Conservation (phyloP, 2,329 filamentous ascomycete genomes). For the Cryphonectria naterciae region DNA sequence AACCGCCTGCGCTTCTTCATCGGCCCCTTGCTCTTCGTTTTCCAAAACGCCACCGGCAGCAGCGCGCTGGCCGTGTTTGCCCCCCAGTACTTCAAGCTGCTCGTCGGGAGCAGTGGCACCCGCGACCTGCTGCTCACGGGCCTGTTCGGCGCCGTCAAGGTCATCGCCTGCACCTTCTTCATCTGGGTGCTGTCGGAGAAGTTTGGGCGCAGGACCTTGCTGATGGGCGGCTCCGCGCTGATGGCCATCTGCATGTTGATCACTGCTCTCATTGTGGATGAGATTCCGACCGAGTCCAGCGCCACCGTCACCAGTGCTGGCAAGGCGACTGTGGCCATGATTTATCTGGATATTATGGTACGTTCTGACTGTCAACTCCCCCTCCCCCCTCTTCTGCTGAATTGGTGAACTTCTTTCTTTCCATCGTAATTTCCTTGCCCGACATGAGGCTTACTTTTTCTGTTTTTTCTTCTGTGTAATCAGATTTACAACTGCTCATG, state of each 20-base stretch:
- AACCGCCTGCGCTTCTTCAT: conserved; percentile 20
- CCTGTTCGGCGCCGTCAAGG: conserved; percentile 20
- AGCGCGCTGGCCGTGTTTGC: conserved; percentile 16
- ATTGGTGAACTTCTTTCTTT: background rate
- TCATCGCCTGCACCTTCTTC: conserved; percentile 19
- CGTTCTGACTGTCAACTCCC: background rate
- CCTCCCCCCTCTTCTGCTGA: no score
- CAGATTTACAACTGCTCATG: conserved; percentile 28
- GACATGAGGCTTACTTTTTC: background rate
- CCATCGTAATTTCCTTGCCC: background rate
- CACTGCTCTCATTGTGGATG: conserved; percentile 17
- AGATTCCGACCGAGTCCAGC: conserved; percentile 12
- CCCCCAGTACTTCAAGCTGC: conserved; percentile 19
- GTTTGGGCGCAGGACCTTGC: conserved; percentile 14
- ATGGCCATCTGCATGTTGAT: conserved; percentile 20
- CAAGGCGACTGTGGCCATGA: conserved; percentile 24
- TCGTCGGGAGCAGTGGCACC: conserved; percentile 19
- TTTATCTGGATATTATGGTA: conserved; percentile 22
- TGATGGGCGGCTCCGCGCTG: conserved; percentile 11
- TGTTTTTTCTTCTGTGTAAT: background rate
- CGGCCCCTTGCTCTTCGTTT: conserved; percentile 19
- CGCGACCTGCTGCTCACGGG: conserved; percentile 19
- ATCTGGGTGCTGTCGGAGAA: conserved; percentile 17
- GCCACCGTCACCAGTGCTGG: conserved; percentile 18
- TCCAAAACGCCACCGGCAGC: conserved; percentile 18